Base-by-base conservation (phyloP, 768 basidiomycete genomes). In the Gymnopilus junonius region DNA sequence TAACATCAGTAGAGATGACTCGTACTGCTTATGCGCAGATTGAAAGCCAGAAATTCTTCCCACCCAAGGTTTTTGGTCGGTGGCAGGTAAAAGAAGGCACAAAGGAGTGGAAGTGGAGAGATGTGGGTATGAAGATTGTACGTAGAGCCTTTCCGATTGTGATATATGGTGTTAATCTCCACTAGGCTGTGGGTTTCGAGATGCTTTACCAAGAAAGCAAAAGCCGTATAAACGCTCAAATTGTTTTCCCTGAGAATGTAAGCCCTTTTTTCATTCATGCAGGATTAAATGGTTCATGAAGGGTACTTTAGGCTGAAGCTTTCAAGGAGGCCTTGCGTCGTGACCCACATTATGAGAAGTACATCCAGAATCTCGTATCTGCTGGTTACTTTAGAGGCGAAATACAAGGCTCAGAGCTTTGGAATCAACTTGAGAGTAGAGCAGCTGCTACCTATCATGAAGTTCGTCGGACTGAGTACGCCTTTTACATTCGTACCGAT, bases 1-100 rank as follows among this genome's bases (percentile, higher is more conserved):
- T 92, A 15, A 80, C 83, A 2, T 82, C 85, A 0, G 84, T 97
- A 12, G 86, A 77, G 61, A 84, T 97, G 85, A 97, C 97, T 2
- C 85, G 95, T 55, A 91, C 94, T 0, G 93, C 95, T 1, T 99
- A 97, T 74, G 97, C 97, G 7, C 97, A 99, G 71, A 79, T 99
- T 27, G 75, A 90, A 35, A 92, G 95, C 6, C 97, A 99, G 76
- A 92, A 88, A 59, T 98, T 99, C 73, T 91, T 89, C 71, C 91
- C 97, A 4, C 95, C 96, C 1, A 95, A 92, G 71, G 80, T 92
- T 27, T 99, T 98, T 70, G 93, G 94, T 4, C 82, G 82, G 56
- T 91, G 88, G 82, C 74, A 79, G 64, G 90, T 88, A 67, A 77
- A 68, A 17, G 87, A 92, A 75, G 87, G 83, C 5, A 86, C 85